Evolutionary conservation across 1,139 yeast species (phyloP).

Genomic region (Saccharomyces uvarum): DNA sequence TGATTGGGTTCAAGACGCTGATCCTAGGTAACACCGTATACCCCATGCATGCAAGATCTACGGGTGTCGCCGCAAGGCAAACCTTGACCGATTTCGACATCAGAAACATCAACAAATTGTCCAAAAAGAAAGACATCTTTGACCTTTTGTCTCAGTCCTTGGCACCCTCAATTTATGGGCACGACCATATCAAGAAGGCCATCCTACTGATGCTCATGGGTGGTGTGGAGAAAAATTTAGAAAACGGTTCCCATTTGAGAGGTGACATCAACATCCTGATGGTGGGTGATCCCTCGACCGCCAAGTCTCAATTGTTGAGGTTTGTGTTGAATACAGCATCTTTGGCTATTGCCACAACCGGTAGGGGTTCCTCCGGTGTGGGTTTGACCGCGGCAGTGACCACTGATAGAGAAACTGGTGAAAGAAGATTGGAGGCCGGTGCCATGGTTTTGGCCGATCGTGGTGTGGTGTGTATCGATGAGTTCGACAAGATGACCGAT

Average conservation of each 20-base stretch:
- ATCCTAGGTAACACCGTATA: conserved; percentile 83
- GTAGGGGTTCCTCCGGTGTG: conserved; percentile 98
- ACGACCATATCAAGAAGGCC: conserved; percentile 84
- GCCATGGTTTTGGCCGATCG: conserved; percentile 98
- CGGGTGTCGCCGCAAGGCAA: conserved; percentile 75
- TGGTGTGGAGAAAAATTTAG: conserved; percentile 89
- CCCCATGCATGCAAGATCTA: conserved; percentile 78
- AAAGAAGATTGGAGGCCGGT: conserved; percentile 94
- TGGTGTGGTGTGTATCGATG: conserved; percentile 97
- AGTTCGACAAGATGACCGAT: conserved; percentile 96
- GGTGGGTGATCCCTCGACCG: conserved; percentile 99
- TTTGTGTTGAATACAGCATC: conserved; percentile 92
- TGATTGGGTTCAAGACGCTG: conserved; percentile 70
- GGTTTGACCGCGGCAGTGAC: conserved; percentile 99
- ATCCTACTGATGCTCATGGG: conserved; percentile 85
- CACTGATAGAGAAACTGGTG: conserved; percentile 94
- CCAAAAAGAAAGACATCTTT: conserved; percentile 64
- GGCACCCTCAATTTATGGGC: conserved; percentile 95
- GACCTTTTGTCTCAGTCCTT: conserved; percentile 75
- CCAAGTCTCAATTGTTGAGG: conserved; percentile 89
- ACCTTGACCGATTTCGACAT: conserved; percentile 75
- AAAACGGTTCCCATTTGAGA: conserved; percentile 92
- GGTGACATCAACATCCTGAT: conserved; percentile 92
- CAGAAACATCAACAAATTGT: conserved; percentile 72
- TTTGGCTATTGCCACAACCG: conserved; percentile 95